Evolutionary conservation across 805 yeast species (phyloP), one percentile per base, ranked within the genome.

Genomic region (Millerozyma miso): DNA sequence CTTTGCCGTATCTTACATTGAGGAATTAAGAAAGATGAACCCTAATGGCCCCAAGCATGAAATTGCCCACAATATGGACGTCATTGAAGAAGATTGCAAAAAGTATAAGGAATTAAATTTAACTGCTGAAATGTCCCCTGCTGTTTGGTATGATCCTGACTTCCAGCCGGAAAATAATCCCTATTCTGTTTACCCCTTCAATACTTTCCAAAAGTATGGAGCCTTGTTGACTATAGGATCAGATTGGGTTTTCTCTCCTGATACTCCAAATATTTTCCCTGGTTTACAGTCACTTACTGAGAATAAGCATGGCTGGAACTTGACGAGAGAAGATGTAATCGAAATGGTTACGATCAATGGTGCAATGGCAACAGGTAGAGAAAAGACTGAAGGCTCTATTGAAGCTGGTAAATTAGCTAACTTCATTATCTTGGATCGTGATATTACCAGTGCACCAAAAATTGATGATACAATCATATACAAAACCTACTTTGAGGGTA

Each of bases 101-200:
- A 40, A 56, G 31, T 55, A 52, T 44, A 52, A 51, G 33, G 45
- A 34, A 1, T 44, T 55, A 40, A 51, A 50, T 46, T 44, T 55
- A 18, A 55, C 59, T 26, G 58, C 59, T n/a, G 59, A 55, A 40
- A 55, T 55, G 59, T 43, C 50, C 29, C 58, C 59, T 20, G 59
- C 59, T 4, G 44, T 52, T 41, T 54, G 58, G 57, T 51, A 52
- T 38, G 55, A 54, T 35, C 55, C 58, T 4, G 58, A 54, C 33
- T 54, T 42, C 42, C 58, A 55, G 37, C 59, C 59, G 3, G 58
- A 52, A 44, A 48, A 41, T 5, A 53, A 51, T 39, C 59, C 58
- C 6, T 42, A 46, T 20, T 50, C 56, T 6, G 59, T 55, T n/a
- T 55, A 55, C 42, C 58, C 59, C 7, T 55, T 55, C 52, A 55